These are phyloP conservation scores for Grosmannia clavigera DNA, from an alignment of 2,329 filamentous ascomycete genomes.

Conservation along the genomic window DNA sequence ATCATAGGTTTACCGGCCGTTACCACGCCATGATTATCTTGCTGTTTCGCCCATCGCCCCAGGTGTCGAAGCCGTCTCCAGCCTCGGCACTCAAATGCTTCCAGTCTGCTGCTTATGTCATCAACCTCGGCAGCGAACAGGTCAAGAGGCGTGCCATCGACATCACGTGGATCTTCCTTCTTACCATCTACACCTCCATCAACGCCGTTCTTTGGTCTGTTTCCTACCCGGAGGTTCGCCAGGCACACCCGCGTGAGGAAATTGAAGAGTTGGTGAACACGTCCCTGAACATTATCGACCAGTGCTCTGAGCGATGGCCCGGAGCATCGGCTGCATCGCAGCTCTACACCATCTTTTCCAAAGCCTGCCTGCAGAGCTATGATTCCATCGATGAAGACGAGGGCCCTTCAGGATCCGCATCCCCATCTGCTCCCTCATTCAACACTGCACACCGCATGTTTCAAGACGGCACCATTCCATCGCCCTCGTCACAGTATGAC, in stretches of 20 bases:
- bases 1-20: constrained; percentile 47
- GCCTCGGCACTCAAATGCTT: constrained; percentile 73
- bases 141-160: constrained; percentile 66
- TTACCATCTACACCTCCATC: constrained; percentile 80
- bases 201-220: constrained; percentile 88
- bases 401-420: constrained; percentile 8
- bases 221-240: constrained; percentile 74
- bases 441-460: constrained; percentile 10
- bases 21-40: constrained; percentile 84
- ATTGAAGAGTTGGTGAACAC: constrained; percentile 63
- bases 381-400: constrained; percentile 43
- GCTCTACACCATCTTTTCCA: constrained; percentile 75
- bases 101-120: constrained; percentile 69
- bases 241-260: constrained; percentile 57
- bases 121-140: constrained; percentile 68
- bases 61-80: constrained; percentile 73
- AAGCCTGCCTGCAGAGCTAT: constrained; percentile 80
- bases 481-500: constrained; percentile 36
- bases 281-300: constrained; percentile 65
- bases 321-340: constrained; percentile 75
- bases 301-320: constrained; percentile 81
- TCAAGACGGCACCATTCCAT: constrained; percentile 21
- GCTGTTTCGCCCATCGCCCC: constrained; percentile 81
- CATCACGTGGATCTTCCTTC: constrained; percentile 86
- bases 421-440: not conserved